Conservation (phyloP, 768 basidiomycete species). For the Xerocomellus amylosporus region DNA sequence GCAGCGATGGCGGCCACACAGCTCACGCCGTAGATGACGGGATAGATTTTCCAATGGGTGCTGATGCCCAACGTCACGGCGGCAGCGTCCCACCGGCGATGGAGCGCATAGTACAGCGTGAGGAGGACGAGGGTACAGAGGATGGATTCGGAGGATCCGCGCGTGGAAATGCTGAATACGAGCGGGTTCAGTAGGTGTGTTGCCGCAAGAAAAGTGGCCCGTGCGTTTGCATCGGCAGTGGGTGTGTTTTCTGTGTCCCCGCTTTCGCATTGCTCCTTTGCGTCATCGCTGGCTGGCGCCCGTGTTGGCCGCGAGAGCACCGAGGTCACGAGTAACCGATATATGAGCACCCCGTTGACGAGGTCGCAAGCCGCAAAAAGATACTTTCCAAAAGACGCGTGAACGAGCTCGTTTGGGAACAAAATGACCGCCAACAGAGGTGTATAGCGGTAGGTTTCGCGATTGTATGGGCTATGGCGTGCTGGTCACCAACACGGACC, state of each 20-base stretch:
- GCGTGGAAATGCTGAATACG: conserved; percentile 93
- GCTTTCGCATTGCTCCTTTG: conserved; percentile 2
- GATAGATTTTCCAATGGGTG: conserved; percentile 97
- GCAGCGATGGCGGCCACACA: conserved; percentile 44
- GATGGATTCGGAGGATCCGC: conserved; percentile 92
- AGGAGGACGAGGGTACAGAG: conserved; percentile 76
- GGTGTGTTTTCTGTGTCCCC: background rate
- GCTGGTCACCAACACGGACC: background rate
- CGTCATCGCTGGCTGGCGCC: background rate
- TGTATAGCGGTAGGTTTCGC: conserved; percentile 95
- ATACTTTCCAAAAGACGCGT: conserved; percentile 88
- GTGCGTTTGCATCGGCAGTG: conserved; percentile 1
- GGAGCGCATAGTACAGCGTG: conserved; percentile 59
- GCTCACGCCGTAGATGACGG: conserved; percentile 84
- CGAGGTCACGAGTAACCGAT: conserved; percentile 52
- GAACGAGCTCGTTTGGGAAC: conserved; percentile 75
- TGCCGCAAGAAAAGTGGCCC: conserved; percentile 58
- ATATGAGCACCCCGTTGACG: conserved; percentile 70
- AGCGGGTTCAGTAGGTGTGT: conserved; percentile 91
- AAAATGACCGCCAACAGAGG: conserved; percentile 84
- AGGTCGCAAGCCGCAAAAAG: conserved; percentile 85
- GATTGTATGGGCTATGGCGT: conserved; percentile 72
- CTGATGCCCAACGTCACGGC: conserved; percentile 77
- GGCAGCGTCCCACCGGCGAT: conserved; percentile 57
- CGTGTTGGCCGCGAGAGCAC: conserved; percentile 38